Evolutionary conservation across 2,329 filamentous ascomycete species (phyloP), one percentile per base, ranked within the genome.

Genomic region (Aspergillus sp.): DNA sequence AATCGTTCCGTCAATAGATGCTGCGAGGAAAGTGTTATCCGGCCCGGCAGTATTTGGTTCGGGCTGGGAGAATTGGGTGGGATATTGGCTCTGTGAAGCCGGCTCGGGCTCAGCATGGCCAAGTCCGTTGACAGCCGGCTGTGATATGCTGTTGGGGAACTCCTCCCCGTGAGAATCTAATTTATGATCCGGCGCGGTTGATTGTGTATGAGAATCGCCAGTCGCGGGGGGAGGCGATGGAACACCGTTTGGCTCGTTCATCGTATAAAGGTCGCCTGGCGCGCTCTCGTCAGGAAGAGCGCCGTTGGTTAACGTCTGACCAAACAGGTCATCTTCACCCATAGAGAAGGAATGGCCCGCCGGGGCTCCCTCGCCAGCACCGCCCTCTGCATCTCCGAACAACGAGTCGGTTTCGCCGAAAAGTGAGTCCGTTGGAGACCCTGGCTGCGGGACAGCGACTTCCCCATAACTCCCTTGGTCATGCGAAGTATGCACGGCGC

Each of bases 401-500:
- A 98, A 68, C 2, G 86, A 93, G 29, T 86, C 86, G 0, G 85
- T 86, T 1, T 82, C 82, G 8, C 77, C 82, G 51, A 95, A 95
- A 0, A 95, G 67, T 29, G 85, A 93, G 40, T 89, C 82, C 8
- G 78, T 75, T 1, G 80, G 85, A 24, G 78, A 68, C 47, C 78
- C 67, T 53, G 70, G 55, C 14, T 70, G 74, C 49, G 82, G 77
- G 24, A 74, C 74, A 12, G 67, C 67, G 16, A 63, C 64, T 25
- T 60, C 58, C 8, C 53, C 61, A 5, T 52, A 51, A 5, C 48
- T 52, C 36, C 48, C 52, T 29, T 57, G 51, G 12, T 59, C 52
- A 7, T 57, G 57, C 2, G 53, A 40, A 2, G 58, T 59, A 37
- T 64, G 61, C 30, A 53, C 61, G 2, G 60, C 45, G 24, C 69